phyloP scores from a whole-genome alignment of 73 alveolate species.

The Halteria grandinella region DNA sequence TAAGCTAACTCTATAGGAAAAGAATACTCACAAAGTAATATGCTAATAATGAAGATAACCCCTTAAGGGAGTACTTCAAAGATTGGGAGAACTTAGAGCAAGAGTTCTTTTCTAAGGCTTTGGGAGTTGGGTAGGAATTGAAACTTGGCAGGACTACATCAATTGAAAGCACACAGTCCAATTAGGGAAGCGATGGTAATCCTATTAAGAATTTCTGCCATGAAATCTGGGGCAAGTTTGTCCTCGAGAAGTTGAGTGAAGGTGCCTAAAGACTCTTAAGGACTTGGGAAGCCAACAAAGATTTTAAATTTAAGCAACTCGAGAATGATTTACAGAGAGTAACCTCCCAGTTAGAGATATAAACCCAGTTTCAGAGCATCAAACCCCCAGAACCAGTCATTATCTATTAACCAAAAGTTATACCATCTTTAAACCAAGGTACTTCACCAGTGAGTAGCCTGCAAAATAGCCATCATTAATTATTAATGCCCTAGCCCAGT shows the following conservation, averaged over 20 bases:
- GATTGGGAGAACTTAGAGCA: slow-evolving; percentile 65
- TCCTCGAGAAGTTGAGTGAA: slow-evolving; percentile 50
- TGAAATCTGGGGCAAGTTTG: slow-evolving; percentile 67
- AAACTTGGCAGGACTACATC: too few species aligned
- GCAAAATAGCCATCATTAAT: too few species aligned
- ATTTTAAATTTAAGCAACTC: slow-evolving; percentile 47
- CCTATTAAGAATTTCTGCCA: slow-evolving; percentile 6
- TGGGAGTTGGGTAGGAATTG: too few species aligned
- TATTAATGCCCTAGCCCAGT: too few species aligned
- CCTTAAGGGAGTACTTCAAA: slow-evolving; percentile 7
- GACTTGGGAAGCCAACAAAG: slow-evolving; percentile 54
- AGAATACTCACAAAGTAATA: slow-evolving; percentile 50
- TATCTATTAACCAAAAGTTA: slow-evolving; percentile 17
- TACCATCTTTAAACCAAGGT: too few species aligned
- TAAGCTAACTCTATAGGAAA: slow-evolving; percentile 57
- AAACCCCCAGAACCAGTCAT: slow-evolving; percentile 15
- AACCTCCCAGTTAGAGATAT: slow-evolving; percentile 42
- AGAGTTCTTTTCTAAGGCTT: slow-evolving; percentile 24
- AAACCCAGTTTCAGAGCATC: slow-evolving; percentile 5
- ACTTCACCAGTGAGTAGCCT: too few species aligned
- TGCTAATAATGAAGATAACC: too few species aligned
- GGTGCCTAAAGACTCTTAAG: slow-evolving; percentile 54
- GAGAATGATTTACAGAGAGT: slow-evolving; percentile 58
- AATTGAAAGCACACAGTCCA: too few species aligned
- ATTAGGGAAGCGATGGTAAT: too few species aligned